These are phyloP conservation scores for Euphorbia tirucalli DNA, from an alignment of 345 rosid genomes.

Conservation along the genomic window DNA sequence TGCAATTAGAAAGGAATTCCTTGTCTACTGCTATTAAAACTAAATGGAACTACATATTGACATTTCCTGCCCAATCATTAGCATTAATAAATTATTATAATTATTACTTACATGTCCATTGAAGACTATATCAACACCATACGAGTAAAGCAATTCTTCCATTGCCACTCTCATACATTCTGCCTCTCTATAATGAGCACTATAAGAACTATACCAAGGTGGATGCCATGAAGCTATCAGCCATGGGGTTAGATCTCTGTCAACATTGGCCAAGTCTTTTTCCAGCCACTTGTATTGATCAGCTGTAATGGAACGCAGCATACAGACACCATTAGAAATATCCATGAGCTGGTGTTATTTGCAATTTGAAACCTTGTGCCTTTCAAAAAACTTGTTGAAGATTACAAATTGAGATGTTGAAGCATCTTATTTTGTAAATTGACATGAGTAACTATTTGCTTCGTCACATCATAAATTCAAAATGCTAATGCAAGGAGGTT, in stretches of 20 bases:
- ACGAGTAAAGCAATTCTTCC: constrained; percentile 68
- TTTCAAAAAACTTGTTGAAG: background rate
- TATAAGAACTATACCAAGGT: constrained; percentile 88
- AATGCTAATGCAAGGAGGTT: background rate
- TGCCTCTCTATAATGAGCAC: constrained; percentile 75
- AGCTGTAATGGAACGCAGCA: constrained; percentile 39
- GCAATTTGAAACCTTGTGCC: background rate
- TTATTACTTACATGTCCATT: constrained; percentile 67
- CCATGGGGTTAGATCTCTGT: constrained; percentile 85
- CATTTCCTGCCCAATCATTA: background rate
- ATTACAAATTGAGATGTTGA: background rate
- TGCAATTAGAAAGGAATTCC: background rate
- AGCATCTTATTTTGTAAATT: background rate
- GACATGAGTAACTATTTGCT: background rate
- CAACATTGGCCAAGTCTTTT: constrained; percentile 51
- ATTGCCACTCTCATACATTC: constrained; percentile 82
- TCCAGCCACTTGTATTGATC: constrained; percentile 85
- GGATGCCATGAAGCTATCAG: constrained; percentile 74
- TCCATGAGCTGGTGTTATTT: background rate
- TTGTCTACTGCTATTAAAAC: background rate
- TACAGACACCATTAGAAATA: background rate
- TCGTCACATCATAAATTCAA: background rate
- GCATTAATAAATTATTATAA: background rate
- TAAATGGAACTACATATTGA: background rate
- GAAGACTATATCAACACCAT: constrained; percentile 77